These are phyloP conservation scores for Iris macrosiphon DNA, from an alignment of 106 monocot genomes.

Conservation along the genomic window DNA sequence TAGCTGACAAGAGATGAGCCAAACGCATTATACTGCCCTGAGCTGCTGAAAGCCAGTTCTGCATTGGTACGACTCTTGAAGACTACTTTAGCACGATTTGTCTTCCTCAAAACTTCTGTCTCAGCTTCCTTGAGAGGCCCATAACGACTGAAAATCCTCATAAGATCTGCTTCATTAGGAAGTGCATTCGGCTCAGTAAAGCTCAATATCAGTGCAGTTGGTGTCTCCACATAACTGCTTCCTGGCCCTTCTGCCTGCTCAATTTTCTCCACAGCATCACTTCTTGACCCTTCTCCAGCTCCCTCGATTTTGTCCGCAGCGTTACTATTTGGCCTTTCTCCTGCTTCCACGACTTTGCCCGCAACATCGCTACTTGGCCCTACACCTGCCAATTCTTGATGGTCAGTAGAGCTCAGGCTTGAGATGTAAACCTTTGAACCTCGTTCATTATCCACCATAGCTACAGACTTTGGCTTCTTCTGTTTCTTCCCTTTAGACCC, in stretches of 20 bases:
- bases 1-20: conserved; percentile 41
- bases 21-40: conserved; percentile 38
- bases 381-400: conserved; percentile 3
- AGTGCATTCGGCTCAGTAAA: conserved; percentile 27
- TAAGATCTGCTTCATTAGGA: conserved; percentile 42
- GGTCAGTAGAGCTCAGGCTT: neutral
- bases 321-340: conserved; percentile 16
- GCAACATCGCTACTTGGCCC: neutral
- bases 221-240: conserved; percentile 2
- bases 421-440: neutral
- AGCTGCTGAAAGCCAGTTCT: conserved; percentile 45
- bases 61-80: conserved; percentile 55
- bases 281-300: neutral
- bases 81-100: conserved; percentile 36
- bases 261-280: neutral
- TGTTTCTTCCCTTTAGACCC: conserved; percentile 11
- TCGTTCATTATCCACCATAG: neutral
- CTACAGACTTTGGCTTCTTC: conserved; percentile 20
- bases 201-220: conserved; percentile 37
- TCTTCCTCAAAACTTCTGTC: conserved; percentile 27
- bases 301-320: conserved; percentile 26
- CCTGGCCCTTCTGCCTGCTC: neutral
- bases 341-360: conserved; percentile 15
- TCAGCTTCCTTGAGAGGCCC: conserved; percentile 50
- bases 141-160: conserved; percentile 44